These are phyloP conservation scores for Hemisphaericaspora xylanilytica DNA, from an alignment of 1,139 yeast species.

Conservation along the genomic window DNA sequence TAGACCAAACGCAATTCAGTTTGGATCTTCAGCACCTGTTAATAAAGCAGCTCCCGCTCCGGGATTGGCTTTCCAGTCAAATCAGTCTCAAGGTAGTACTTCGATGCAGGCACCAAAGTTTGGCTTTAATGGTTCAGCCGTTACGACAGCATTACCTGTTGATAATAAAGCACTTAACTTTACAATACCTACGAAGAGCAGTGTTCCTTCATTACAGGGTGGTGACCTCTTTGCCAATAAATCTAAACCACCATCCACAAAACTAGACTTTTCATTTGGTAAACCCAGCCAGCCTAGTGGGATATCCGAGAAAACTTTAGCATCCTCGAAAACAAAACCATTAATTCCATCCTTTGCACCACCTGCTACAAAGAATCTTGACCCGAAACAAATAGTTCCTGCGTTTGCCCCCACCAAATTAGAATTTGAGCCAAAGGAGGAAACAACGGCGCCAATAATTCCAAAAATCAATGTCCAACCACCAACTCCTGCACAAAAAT, in stretches of 20 bases:
- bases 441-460: slow-evolving; percentile 10
- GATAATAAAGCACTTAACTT: not conserved
- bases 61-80: slow-evolving; percentile 1
- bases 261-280: slow-evolving; percentile 8
- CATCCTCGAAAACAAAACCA: not conserved
- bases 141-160: not conserved
- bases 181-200: not conserved
- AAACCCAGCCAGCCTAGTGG: slow-evolving; percentile 4
- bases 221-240: not conserved
- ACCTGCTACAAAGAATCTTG: not conserved
- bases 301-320: not conserved
- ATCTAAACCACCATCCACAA: not conserved
- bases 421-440: slow-evolving; percentile 1
- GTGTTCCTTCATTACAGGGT: not conserved
- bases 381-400: not conserved
- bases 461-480: slow-evolving; percentile 8
- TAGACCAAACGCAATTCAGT: slow-evolving; percentile 3
- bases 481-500: slow-evolving; percentile 8
- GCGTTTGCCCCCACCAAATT: not conserved
- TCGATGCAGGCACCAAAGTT: no score
- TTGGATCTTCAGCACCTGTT: slow-evolving; percentile 1
- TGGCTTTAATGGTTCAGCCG: not conserved
- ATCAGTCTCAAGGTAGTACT: no score
- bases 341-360: slow-evolving; percentile 1
- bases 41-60: slow-evolving; percentile 1